phyloP scores from a whole-genome alignment of 140 eudicot genomes.

The Ambrosia hybrid region DNA sequence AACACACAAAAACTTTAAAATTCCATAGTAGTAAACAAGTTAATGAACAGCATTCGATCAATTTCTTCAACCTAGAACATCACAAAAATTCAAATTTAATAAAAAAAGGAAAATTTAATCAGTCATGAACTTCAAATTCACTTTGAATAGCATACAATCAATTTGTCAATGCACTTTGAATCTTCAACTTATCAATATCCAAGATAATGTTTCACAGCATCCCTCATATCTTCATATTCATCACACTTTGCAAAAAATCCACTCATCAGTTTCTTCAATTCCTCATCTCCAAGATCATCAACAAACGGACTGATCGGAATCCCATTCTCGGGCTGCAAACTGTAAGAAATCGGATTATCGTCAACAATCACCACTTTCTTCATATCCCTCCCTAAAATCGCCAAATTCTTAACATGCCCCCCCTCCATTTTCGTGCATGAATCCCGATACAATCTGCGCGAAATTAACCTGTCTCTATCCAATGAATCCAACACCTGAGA shows the following conservation, averaged over 20 bases:
- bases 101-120: too few species aligned
- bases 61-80: neutral
- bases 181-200: conserved; percentile 7
- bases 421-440: conserved; percentile 71
- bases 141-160: conserved; percentile 6
- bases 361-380: conserved; percentile 66
- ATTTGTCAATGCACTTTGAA: conserved; percentile 2
- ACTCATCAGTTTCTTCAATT: conserved; percentile 56
- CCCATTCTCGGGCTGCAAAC: conserved; percentile 72
- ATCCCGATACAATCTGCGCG: conserved; percentile 63
- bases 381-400: conserved; percentile 66
- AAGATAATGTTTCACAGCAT: conserved; percentile 52
- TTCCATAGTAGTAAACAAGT: too few species aligned
- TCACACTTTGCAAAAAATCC: conserved; percentile 46
- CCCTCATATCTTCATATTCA: conserved; percentile 64
- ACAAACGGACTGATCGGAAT: conserved; percentile 60
- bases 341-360: conserved; percentile 76
- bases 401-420: conserved; percentile 70
- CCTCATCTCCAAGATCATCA: conserved; percentile 64
- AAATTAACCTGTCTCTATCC: conserved; percentile 53
- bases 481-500: conserved; percentile 57
- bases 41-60: too few species aligned
- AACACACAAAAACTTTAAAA: too few species aligned
- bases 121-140: too few species aligned
- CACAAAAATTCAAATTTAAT: neutral